These are phyloP conservation scores for Nothopassalora personata DNA, from an alignment of 2,329 filamentous ascomycete genomes.

Conservation along the genomic window DNA sequence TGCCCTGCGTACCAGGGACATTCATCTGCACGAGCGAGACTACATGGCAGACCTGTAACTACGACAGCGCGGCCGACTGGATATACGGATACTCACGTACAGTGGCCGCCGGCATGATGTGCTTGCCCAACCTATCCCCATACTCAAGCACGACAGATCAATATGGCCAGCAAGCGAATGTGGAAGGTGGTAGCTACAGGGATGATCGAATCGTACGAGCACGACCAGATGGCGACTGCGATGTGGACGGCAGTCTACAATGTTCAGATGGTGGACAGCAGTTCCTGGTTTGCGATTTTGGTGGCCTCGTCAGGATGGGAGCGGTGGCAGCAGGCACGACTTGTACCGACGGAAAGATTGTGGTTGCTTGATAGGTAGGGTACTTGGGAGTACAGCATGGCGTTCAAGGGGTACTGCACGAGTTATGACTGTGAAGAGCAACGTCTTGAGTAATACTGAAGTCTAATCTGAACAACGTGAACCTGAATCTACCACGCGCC, in stretches of 20 bases:
- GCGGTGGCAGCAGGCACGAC: conserved; percentile 27
- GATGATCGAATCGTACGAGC: conserved; percentile 31
- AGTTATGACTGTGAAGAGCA: not conserved
- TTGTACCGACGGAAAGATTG: conserved; percentile 27
- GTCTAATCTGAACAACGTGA: not conserved
- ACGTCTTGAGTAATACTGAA: not conserved
- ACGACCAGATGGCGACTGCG: conserved; percentile 27
- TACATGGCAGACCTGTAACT: conserved; percentile 36
- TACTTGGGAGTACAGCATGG: not conserved
- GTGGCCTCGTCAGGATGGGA: conserved; percentile 32
- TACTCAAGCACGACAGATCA: conserved; percentile 16
- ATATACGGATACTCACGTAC: conserved; percentile 28
- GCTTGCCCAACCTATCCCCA: conserved; percentile 30
- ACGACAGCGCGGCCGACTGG: conserved; percentile 22
- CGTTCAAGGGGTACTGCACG: not conserved
- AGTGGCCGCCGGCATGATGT: conserved; percentile 35
- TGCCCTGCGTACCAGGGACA: conserved; percentile 37
- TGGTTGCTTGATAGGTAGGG: conserved; percentile 11
- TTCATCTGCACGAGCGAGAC: conserved; percentile 36
- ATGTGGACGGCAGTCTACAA: conserved; percentile 21
- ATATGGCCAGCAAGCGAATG: conserved; percentile 26
- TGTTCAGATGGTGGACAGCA: conserved; percentile 25
- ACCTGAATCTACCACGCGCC: not conserved
- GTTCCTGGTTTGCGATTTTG: conserved; percentile 31
- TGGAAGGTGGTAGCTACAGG: conserved; percentile 26